phyloP scores from a whole-genome alignment of 2,329 filamentous ascomycete species.

The Colletotrichum theobromicola region DNA sequence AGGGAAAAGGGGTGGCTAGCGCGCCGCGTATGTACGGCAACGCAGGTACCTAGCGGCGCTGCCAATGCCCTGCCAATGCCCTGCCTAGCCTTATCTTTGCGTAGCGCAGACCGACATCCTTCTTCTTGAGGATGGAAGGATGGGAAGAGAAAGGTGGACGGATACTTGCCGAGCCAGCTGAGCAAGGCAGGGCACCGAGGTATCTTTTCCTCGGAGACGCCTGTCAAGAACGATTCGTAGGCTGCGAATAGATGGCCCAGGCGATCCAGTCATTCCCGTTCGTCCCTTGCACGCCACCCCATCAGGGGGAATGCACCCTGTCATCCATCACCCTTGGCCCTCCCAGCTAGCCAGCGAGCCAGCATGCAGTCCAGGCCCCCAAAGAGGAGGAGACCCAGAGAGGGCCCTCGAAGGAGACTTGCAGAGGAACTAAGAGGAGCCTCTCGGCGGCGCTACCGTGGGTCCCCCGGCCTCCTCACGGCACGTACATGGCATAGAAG shows the following conservation, averaged over 20 bases:
- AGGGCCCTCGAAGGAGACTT: neutral
- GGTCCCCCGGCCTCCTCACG: conserved; percentile 6
- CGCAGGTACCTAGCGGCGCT: conserved; percentile 9
- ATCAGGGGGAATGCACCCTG: neutral
- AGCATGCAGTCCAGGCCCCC: neutral
- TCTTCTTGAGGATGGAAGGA: neutral
- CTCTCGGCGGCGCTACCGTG: conserved; percentile 13
- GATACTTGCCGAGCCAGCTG: conserved; percentile 5
- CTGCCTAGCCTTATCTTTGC: neutral
- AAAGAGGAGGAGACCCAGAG: neutral
- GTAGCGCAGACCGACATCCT: neutral
- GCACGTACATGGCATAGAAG: conserved; percentile 3
- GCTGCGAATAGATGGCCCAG: neutral
- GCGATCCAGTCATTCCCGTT: conserved; percentile 14
- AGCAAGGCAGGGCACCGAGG: neutral
- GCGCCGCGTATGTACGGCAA: neutral
- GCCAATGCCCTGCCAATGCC: neutral
- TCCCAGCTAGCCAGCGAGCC: neutral
- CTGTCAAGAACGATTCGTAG: neutral
- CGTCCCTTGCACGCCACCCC: conserved; percentile 18
- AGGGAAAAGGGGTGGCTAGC: conserved; percentile 11
- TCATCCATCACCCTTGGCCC: neutral
- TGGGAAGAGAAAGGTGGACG: neutral
- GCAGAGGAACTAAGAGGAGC: neutral
- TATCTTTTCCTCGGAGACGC: neutral